Percentiles rank a stretch among this genome's conserved stretches.
phyloP scores from a whole-genome alignment of 805 yeast genomes.

The Huiozyma sinensis region DNA sequence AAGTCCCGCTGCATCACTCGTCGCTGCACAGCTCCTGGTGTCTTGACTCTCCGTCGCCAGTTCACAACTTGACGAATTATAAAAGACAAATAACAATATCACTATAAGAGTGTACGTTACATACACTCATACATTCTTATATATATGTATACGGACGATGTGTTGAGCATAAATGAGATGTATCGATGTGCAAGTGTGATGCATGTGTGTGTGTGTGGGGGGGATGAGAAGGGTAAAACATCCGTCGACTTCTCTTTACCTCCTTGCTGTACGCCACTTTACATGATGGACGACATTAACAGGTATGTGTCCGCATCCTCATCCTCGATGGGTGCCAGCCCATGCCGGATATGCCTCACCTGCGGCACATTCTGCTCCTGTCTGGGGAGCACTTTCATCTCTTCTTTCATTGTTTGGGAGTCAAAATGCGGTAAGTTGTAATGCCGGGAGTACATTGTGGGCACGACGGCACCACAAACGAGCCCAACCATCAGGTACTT shows the following conservation, averaged over 20 bases:
- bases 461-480: constrained; percentile 22
- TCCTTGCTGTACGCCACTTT: background rate
- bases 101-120: background rate
- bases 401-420: constrained; percentile 3
- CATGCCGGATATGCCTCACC: background rate
- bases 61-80: too few relatives aligned
- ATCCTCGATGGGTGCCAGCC: background rate
- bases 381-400: background rate
- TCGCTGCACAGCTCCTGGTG: too few relatives aligned
- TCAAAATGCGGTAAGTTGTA: constrained; percentile 11
- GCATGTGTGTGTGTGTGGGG: background rate
- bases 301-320: constrained; percentile 11
- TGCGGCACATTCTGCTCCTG: constrained; percentile 1
- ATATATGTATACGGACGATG: background rate
- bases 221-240: background rate
- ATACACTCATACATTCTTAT: background rate
- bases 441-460: constrained; percentile 15
- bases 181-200: background rate
- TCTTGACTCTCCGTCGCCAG: too few relatives aligned
- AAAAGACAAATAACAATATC: background rate
- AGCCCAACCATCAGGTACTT: constrained; percentile 18
- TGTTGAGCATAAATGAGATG: too few relatives aligned
- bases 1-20: too few relatives aligned
- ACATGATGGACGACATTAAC: constrained; percentile 18
- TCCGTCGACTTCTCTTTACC: background rate